Evolutionary conservation across 2,329 filamentous ascomycete species (phyloP).

Genomic region (Cytospora schulzeri): DNA sequence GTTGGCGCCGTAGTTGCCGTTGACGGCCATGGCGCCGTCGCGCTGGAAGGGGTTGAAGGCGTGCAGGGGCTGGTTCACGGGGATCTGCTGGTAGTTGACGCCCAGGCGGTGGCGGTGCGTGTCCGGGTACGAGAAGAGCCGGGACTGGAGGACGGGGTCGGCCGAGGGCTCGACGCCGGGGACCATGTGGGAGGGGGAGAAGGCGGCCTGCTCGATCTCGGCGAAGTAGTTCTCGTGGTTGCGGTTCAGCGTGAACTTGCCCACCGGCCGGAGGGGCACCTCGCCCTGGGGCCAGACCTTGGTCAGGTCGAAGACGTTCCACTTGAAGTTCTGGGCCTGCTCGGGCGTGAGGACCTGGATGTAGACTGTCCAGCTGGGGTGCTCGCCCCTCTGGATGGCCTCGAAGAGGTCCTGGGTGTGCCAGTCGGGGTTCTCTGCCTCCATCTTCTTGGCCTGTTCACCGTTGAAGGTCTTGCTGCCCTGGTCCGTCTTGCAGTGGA

Average conservation of each 20-base stretch:
- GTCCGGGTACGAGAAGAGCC: constrained; percentile 64
- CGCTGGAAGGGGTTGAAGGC: constrained; percentile 71
- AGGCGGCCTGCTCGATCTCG: constrained; percentile 69
- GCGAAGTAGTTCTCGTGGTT: constrained; percentile 70
- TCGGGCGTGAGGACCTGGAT: constrained; percentile 65
- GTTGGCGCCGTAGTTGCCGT: constrained; percentile 63
- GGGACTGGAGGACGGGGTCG: constrained; percentile 63
- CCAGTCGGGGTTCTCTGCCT: constrained; percentile 62
- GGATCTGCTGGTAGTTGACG: constrained; percentile 66
- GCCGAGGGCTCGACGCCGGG: constrained; percentile 64
- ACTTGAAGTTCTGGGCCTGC: constrained; percentile 61
- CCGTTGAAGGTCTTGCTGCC: constrained; percentile 62
- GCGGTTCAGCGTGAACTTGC: constrained; percentile 64
- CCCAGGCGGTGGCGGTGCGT: constrained; percentile 66
- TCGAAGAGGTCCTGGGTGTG: constrained; percentile 66
- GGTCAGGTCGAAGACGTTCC: constrained; percentile 70
- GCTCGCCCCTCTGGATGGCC: constrained; percentile 61
- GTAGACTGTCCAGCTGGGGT: constrained; percentile 65
- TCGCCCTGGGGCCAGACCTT: constrained; percentile 69
- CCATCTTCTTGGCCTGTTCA: constrained; percentile 56
- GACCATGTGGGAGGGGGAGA: constrained; percentile 65
- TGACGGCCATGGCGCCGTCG: constrained; percentile 71
- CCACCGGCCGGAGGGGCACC: constrained; percentile 62
- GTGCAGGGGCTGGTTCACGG: constrained; percentile 59
- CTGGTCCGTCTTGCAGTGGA: constrained; percentile 65